A percentile compares a stretch with the other conserved stretches of the same genome.
Evolutionary conservation across 2,329 filamentous ascomycete genomes (phyloP).

Genomic region (Aspergillus tubingensis): DNA sequence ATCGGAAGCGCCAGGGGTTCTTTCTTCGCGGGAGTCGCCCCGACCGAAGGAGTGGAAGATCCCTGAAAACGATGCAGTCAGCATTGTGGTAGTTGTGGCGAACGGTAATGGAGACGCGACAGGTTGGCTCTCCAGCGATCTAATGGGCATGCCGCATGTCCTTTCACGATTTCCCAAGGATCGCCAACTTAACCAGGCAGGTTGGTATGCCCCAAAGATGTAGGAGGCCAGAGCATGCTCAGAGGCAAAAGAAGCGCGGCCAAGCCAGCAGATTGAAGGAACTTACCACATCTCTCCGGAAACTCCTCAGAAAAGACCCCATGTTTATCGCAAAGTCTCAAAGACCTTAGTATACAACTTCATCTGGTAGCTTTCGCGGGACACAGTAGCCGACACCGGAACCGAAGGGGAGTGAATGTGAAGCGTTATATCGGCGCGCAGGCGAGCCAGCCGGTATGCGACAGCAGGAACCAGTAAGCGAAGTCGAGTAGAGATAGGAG

Average conservation of each 20-base stretch:
- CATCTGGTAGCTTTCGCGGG: conserved; percentile 29
- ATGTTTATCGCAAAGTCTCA: conserved; percentile 35
- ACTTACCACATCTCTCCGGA: conserved; percentile 42
- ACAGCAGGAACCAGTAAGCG: conserved; percentile 3
- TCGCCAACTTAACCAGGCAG: background rate
- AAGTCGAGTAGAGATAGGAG: conserved; percentile 3
- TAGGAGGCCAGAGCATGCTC: background rate
- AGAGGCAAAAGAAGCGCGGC: conserved; percentile 3
- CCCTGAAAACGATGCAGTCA: conserved; percentile 40
- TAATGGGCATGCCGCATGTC: background rate
- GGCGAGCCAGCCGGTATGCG: conserved; percentile 15
- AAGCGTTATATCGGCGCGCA: conserved; percentile 15
- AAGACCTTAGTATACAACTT: conserved; percentile 27
- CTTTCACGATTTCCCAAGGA: background rate
- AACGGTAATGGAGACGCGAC: background rate
- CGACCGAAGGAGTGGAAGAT: conserved; percentile 49
- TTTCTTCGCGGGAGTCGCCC: conserved; percentile 57
- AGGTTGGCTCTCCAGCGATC: background rate
- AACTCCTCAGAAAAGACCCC: conserved; percentile 44
- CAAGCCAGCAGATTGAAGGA: conserved; percentile 22
- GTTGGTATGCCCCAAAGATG: background rate
- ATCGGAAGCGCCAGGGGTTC: conserved; percentile 59
- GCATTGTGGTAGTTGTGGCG: conserved; percentile 9
- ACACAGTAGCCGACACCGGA: conserved; percentile 22
- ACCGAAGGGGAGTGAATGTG: conserved; percentile 16